These are phyloP conservation scores for Amanita rubescens DNA, from an alignment of 768 basidiomycete genomes.

Conservation along the genomic window DNA sequence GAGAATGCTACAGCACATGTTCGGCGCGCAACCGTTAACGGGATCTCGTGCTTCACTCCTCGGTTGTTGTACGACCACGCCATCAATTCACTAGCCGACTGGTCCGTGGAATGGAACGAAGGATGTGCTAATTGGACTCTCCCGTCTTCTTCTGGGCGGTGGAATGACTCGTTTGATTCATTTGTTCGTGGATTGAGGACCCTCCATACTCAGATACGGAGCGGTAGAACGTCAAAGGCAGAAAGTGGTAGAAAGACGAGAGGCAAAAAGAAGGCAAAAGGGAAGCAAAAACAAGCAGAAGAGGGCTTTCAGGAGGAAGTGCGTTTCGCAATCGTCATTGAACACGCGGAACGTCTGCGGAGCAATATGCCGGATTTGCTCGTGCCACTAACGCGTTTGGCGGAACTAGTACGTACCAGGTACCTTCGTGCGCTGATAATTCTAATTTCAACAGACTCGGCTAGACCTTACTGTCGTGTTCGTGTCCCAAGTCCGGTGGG, in stretches of 20 bases:
- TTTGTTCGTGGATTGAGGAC: conserved; percentile 63
- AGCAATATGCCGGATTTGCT: too few relatives aligned
- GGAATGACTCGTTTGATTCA: conserved; percentile 59
- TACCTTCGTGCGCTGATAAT: background rate
- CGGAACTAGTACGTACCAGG: background rate
- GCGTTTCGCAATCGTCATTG: too few relatives aligned
- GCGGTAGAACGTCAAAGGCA: background rate
- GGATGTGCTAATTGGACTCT: conserved; percentile 55
- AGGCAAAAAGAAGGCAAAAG: background rate
- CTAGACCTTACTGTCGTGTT: conserved; percentile 55
- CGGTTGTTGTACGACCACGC: conserved; percentile 60
- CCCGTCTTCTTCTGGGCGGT: conserved; percentile 27
- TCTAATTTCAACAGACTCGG: conserved; percentile 35
- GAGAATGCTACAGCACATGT: background rate
- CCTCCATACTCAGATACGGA: conserved; percentile 20
- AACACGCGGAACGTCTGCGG: too few relatives aligned
- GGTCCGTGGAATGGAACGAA: conserved; percentile 50
- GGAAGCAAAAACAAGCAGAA: too few relatives aligned
- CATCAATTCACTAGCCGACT: conserved; percentile 51
- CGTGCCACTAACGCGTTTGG: too few relatives aligned
- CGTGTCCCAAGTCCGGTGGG: conserved; percentile 61
- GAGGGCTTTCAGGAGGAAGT: too few relatives aligned
- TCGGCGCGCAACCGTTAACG: conserved; percentile 30
- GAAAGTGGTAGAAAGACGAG: background rate
- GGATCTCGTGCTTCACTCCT: conserved; percentile 51